Evolutionary conservation across 768 basidiomycete species (phyloP), one percentile per base, ranked within the genome.

Genomic region (Boletus insuetus): DNA sequence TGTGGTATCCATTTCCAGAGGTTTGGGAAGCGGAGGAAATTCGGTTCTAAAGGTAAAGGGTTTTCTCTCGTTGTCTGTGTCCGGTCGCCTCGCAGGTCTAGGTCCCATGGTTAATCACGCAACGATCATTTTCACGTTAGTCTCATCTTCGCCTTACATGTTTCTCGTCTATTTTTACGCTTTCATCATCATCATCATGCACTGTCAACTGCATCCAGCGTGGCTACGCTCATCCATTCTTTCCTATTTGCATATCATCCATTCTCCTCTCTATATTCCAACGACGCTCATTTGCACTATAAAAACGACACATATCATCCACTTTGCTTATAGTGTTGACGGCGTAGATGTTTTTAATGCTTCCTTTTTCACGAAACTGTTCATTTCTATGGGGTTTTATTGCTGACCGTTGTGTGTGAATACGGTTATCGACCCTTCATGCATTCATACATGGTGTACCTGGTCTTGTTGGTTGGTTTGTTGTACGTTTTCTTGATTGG

Each of bases 1-100:
- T 63, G 62, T 71, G 71, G 71, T 72, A 72, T 51, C 51, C 63
- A 13, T 72, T 72, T 45, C 71, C 71, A 10, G 72, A 74, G 46
- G 71, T 74, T 13, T 72, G 71, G 71, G 60, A 70, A 46, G 29
- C 72, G 9, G 61, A 60, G 13, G 56, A 54, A 39, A 46, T 59
- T 13, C 60, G 60, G 29, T 64, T 73, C 31, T 71, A 49, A 69
- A 34, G 13, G 35, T 26, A 41, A 46, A 26, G 12, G 43, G 11
- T 6, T 12, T 32, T 38, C 39, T 39, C 32, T 57, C 11, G 43
- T 46, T 17, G 22, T 61, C 42, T 54, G 17, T 46, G 35, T 44
- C 39, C 45, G 57, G 63, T 46, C 54, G 11, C 52, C 56, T 58
- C 46, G 58, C 58, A 53, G 58, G 60, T 60, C 54, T 46, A 26